Conservation (phyloP, 805 yeast species). For the Ogataea pignaliae region DNA sequence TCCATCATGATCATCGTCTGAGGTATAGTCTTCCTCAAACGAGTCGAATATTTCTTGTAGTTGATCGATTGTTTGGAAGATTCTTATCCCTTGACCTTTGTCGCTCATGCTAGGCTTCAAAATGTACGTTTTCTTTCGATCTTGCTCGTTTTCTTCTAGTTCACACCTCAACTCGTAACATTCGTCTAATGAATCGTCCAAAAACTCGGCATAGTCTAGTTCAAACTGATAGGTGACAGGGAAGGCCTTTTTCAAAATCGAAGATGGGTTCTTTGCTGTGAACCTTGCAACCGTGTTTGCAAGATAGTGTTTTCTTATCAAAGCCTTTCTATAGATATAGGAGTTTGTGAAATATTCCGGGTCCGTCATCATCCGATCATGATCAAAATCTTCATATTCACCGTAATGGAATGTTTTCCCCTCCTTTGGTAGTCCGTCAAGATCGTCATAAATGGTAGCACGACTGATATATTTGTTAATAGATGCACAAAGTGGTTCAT, state of each 20-base stretch:
- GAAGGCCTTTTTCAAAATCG: conserved; percentile 54
- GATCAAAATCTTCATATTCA: conserved; percentile 84
- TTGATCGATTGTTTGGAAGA: conserved; percentile 74
- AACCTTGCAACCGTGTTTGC: conserved; percentile 79
- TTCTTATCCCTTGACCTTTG: conserved; percentile 90
- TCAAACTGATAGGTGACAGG: conserved; percentile 80
- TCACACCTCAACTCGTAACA: conserved; percentile 83
- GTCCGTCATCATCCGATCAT: conserved; percentile 52
- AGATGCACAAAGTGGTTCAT: conserved; percentile 38
- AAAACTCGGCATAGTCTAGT: conserved; percentile 91
- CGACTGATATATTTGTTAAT: conserved; percentile 20
- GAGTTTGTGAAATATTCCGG: conserved; percentile 63
- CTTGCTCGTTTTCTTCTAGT: conserved; percentile 45
- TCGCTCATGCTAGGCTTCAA: conserved; percentile 97
- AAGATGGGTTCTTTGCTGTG: conserved; percentile 67
- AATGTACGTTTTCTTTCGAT: conserved; percentile 60
- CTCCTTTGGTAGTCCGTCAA: conserved; percentile 8
- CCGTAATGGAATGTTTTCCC: conserved; percentile 66
- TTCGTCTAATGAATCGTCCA: conserved; percentile 92
- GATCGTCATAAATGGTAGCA: conserved; percentile 2
- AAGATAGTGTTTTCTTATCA: conserved; percentile 85
- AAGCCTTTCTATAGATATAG: conserved; percentile 82
- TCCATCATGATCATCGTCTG: conserved; percentile 35
- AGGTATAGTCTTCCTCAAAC: conserved; percentile 68
- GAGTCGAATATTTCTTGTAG: conserved; percentile 79